phyloP scores from a whole-genome alignment of 208 protist species.

The Lotmaria passim region DNA sequence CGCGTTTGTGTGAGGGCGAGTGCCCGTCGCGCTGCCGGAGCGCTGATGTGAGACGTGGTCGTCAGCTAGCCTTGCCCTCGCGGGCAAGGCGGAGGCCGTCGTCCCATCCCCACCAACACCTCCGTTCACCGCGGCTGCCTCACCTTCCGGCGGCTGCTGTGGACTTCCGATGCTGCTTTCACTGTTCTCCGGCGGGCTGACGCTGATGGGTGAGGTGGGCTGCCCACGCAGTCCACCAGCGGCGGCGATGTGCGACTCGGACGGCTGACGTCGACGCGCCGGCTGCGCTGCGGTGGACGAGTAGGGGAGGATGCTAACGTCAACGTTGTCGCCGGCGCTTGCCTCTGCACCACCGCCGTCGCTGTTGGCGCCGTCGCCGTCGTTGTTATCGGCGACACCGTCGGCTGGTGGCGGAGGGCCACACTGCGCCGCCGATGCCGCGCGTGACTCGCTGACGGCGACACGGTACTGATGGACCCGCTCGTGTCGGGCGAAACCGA shows the following conservation, averaged over 20 bases:
- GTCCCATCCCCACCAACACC: not conserved
- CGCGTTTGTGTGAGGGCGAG: slow-evolving; percentile 12
- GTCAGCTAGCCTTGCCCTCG: not conserved
- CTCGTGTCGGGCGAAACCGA: slow-evolving; percentile 18
- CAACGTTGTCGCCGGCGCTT: not conserved
- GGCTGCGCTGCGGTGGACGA: not conserved
- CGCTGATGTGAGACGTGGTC: not conserved
- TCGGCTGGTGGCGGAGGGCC: not conserved
- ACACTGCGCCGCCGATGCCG: not conserved
- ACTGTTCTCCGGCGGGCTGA: slow-evolving; percentile 17
- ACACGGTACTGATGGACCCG: slow-evolving; percentile 2
- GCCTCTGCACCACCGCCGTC: not conserved
- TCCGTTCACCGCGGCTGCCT: not conserved
- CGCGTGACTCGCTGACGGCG: not conserved
- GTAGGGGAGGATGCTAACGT: not conserved
- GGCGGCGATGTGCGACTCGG: not conserved
- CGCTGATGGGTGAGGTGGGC: slow-evolving; percentile 26
- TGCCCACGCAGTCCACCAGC: not conserved
- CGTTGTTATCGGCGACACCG: not conserved
- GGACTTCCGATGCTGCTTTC: slow-evolving; percentile 29
- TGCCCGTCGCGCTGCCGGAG: not conserved
- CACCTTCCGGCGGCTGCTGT: too few relatives aligned
- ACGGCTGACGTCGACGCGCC: slow-evolving; percentile 4
- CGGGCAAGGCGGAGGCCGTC: not conserved
- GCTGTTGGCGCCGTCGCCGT: not conserved